phyloP scores from a whole-genome alignment of 2,329 filamentous ascomycete genomes.

The Exophiala sideris region DNA sequence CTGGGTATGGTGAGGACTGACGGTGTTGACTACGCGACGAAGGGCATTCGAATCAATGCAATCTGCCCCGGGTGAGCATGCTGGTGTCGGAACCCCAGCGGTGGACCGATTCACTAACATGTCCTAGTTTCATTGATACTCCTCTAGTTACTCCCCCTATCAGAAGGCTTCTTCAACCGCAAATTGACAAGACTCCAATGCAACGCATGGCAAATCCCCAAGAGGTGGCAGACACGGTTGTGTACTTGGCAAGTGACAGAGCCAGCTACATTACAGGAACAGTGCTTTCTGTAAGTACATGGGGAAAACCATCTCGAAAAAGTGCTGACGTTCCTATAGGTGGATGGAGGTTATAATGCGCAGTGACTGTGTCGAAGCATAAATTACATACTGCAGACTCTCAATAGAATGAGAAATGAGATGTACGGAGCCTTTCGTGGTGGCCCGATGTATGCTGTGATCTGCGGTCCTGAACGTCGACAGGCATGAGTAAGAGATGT shows the following conservation, averaged over 20 bases:
- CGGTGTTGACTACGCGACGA: conserved; percentile 32
- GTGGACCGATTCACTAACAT: neutral
- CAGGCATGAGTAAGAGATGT: too few relatives aligned
- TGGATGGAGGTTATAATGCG: conserved; percentile 10
- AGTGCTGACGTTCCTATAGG: neutral
- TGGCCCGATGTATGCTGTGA: too few relatives aligned
- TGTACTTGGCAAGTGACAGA: conserved; percentile 33
- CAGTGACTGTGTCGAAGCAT: neutral
- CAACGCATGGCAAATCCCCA: conserved; percentile 33
- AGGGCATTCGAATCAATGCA: conserved; percentile 37
- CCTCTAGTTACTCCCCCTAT: conserved; percentile 1
- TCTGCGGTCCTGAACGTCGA: too few relatives aligned
- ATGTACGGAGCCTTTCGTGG: too few relatives aligned
- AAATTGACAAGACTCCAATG: conserved; percentile 28
- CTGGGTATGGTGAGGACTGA: conserved; percentile 44
- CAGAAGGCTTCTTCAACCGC: neutral
- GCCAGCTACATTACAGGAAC: conserved; percentile 34
- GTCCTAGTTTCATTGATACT: conserved; percentile 1
- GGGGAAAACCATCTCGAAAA: neutral
- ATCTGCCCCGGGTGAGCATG: conserved; percentile 36
- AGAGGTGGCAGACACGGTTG: conserved; percentile 35
- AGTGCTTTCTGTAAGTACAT: conserved; percentile 12
- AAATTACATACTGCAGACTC: too few relatives aligned
- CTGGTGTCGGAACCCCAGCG: neutral
- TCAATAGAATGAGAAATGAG: too few relatives aligned